Evolutionary conservation across 2,329 filamentous ascomycete genomes (phyloP).

Genomic region (Claviceps sp.): DNA sequence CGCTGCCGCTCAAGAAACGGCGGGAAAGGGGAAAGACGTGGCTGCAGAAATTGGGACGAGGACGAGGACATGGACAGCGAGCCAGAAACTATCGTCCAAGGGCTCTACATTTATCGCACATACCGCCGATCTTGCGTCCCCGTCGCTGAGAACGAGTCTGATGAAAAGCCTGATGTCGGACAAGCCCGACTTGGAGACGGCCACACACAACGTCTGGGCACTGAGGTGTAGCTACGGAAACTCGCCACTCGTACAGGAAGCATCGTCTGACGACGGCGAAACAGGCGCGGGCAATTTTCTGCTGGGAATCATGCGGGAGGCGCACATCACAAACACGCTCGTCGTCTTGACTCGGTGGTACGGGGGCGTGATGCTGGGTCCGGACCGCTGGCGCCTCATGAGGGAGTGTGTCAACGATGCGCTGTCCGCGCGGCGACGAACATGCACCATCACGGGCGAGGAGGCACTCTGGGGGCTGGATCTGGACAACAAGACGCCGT

Average conservation of each 20-base stretch:
- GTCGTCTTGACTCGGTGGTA: conserved; percentile 51
- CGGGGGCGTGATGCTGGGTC: conserved; percentile 46
- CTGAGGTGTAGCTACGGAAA: conserved; percentile 22
- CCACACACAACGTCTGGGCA: conserved; percentile 46
- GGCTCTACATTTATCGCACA: conserved; percentile 46
- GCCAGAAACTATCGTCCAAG: conserved; percentile 36
- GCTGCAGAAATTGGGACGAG: conserved; percentile 9
- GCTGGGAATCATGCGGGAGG: conserved; percentile 38
- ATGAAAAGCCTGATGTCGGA: conserved; percentile 34
- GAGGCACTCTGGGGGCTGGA: conserved; percentile 51
- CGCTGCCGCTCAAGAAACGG: background rate
- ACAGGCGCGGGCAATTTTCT: conserved; percentile 43
- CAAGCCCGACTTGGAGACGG: conserved; percentile 36
- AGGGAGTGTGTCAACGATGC: conserved; percentile 41
- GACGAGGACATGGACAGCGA: conserved; percentile 34
- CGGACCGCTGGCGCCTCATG: conserved; percentile 51
- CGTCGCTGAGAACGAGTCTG: conserved; percentile 28
- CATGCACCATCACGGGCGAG: conserved; percentile 23
- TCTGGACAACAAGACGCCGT: conserved; percentile 33
- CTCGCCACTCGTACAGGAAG: conserved; percentile 31
- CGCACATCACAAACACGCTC: conserved; percentile 35
- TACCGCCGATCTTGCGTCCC: conserved; percentile 23
- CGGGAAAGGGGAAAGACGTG: background rate
- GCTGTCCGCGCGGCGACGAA: conserved; percentile 32
- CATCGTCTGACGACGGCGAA: conserved; percentile 49